Evolutionary conservation across 495 filamentous ascomycete genomes (phyloP), one percentile per base, ranked within the genome.

Genomic region (Stereocaulon alpinum): DNA sequence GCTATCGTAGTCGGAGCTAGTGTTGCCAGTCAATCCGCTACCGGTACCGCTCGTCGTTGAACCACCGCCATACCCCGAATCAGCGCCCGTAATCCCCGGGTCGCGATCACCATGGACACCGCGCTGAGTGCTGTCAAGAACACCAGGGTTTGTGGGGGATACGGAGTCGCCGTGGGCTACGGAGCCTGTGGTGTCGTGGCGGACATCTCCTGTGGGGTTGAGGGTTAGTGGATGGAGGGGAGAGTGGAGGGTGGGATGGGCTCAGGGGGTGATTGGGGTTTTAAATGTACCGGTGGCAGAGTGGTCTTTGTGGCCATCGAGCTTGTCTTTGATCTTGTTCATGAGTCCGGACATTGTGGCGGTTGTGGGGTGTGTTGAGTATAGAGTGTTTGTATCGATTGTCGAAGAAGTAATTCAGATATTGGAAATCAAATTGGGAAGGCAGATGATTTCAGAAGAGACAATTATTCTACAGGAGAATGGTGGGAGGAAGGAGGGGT

Each of bases 251-350:
- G 24, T 24, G 24, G 24, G 24, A 24, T 24, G 3, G 24, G 24
- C 1, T 1, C 3, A 3, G 24, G 24, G 24, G 24, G 24, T 1
- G 24, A 3, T 1, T 24, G 24, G 7, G 1, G 34, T 7, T 6
- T 37, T 7, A 10, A 7, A 44, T 29, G 15, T 43, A 27, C 40
- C 49, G 30, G 41, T 40, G 1, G n/a, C 17, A 14, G 20, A 56
- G 27, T 44, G 12, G 6, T 34, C 18, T 22, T 63, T 56, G 58
- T 76, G 67, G 70, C 80, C 72, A 56, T 72, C 64, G 58, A 90
- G 62, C 66, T 78, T 83, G 40, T 88, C 81, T 74, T 88, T 89
- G 71, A 87, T 77, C 66, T 89, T 90, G 76, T 89, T 79, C 64
- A 87, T 69, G 61, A 89, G 70, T 60, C 74, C 70, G 27, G 83